Percentiles rank a stretch among this genome's conserved stretches.
Conservation (phyloP, 179 eudicot genomes). For the Spergularia azorica region DNA sequence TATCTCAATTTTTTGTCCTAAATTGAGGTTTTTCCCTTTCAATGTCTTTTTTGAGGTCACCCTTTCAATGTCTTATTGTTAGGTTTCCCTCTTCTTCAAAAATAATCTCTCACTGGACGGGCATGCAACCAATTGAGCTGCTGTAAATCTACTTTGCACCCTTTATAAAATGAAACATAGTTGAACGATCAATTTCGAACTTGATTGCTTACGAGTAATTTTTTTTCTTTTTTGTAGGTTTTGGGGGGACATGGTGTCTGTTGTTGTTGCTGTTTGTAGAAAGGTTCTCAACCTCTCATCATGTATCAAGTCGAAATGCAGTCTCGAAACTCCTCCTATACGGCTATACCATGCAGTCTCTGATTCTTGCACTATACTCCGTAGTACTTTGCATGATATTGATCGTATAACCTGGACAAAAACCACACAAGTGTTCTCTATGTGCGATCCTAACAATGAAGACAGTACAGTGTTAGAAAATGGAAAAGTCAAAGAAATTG, state of each 20-base stretch:
- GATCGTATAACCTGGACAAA: slow-evolving; percentile 53
- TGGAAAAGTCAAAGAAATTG: slow-evolving; percentile 53
- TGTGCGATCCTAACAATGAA: slow-evolving; percentile 46
- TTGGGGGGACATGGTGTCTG: slow-evolving; percentile 80
- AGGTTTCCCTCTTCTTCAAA: too few relatives aligned
- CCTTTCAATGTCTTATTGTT: too few relatives aligned
- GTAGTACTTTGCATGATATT: slow-evolving; percentile 35
- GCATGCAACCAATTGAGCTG: too few relatives aligned
- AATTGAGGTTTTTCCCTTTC: too few relatives aligned
- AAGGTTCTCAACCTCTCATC: slow-evolving; percentile 59
- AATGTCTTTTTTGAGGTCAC: too few relatives aligned
- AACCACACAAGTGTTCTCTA: slow-evolving; percentile 46
- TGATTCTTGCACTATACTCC: slow-evolving; percentile 43
- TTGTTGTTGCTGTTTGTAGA: slow-evolving; percentile 71
- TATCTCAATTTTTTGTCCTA: too few relatives aligned
- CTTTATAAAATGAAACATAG: too few relatives aligned
- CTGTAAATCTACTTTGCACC: too few relatives aligned
- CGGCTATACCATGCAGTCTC: slow-evolving; percentile 31
- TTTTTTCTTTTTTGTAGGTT: slow-evolving; percentile 42
- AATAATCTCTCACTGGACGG: too few relatives aligned
- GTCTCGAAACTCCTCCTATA: slow-evolving; percentile 29
- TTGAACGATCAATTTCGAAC: too few relatives aligned
- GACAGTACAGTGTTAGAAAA: slow-evolving; percentile 40
- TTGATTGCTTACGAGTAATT: background rate
- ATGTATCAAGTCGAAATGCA: slow-evolving; percentile 63